Conservation (phyloP, 345 rosid genomes). For the Fremontodendron californicum region DNA sequence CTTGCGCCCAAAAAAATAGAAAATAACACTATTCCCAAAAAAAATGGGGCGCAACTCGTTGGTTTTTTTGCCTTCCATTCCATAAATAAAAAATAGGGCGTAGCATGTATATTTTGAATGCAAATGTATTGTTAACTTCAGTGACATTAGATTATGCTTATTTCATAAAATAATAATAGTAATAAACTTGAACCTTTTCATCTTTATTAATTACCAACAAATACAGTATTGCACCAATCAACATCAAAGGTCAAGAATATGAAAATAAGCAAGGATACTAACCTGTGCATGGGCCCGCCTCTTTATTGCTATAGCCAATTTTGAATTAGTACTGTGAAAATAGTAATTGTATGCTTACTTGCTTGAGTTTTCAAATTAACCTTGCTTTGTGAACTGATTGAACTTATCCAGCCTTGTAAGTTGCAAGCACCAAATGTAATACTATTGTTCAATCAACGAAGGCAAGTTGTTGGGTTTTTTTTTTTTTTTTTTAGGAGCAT, state of each 20-base stretch:
- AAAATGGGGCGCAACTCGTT: too few relatives aligned
- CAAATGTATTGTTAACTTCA: too few relatives aligned
- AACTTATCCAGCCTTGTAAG: slow-evolving; percentile 26
- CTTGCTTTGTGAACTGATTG: slow-evolving; percentile 15
- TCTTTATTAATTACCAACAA: neutral
- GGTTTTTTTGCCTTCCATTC: too few relatives aligned
- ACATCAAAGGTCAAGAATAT: neutral
- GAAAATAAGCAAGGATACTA: slow-evolving; percentile 4
- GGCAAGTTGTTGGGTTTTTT: too few relatives aligned
- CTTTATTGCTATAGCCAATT: slow-evolving; percentile 37
- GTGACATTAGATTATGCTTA: too few relatives aligned
- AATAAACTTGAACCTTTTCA: neutral
- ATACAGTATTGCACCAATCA: neutral
- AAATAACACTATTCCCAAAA: too few relatives aligned
- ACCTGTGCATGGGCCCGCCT: slow-evolving; percentile 46
- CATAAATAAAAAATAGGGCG: too few relatives aligned
- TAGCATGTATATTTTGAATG: too few relatives aligned
- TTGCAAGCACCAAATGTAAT: slow-evolving; percentile 14
- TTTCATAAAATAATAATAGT: too few relatives aligned
- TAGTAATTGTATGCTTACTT: too few relatives aligned
- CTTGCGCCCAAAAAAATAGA: too few relatives aligned
- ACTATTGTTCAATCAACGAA: slow-evolving; percentile 23
- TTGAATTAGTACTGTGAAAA: slow-evolving; percentile 35
- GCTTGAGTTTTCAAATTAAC: slow-evolving; percentile 33
- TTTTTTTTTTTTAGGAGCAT: too few relatives aligned